A percentile compares a stretch with the other conserved stretches of the same genome.
phyloP scores from a whole-genome alignment of 768 basidiomycete genomes.

The Boletus rubropictus region DNA sequence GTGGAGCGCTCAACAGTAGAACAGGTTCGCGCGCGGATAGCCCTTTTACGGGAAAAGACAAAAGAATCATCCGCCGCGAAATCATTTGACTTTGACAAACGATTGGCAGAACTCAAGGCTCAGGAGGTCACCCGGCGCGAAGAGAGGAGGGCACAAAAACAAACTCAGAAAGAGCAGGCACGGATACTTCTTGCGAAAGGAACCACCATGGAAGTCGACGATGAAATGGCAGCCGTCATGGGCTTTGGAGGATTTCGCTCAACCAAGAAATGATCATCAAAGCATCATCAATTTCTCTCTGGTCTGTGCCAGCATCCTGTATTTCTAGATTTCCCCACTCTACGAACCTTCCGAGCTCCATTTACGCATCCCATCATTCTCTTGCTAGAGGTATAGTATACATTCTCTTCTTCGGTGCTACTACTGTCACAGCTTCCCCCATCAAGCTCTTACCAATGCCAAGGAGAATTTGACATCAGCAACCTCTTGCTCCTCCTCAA shows the following conservation, averaged over 20 bases:
- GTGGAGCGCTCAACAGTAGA: constrained; percentile 85
- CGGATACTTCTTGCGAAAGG: constrained; percentile 60
- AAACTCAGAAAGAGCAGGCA: constrained; percentile 68
- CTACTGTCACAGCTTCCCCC: not conserved
- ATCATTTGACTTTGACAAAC: constrained; percentile 90
- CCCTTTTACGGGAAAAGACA: constrained; percentile 79
- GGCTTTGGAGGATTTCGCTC: constrained; percentile 89
- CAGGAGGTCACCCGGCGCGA: constrained; percentile 63
- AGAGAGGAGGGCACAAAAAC: constrained; percentile 74
- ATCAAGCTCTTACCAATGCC: constrained; percentile 47
- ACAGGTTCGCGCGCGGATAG: constrained; percentile 90
- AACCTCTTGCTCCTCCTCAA: constrained; percentile 86
- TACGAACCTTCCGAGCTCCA: not conserved
- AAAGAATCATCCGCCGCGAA: constrained; percentile 78
- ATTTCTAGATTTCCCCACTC: constrained; percentile 6
- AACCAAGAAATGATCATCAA: constrained; percentile 61
- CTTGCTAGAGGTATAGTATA: constrained; percentile 22
- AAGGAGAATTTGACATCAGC: constrained; percentile 73
- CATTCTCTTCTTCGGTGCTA: not conserved
- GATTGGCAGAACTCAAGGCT: constrained; percentile 74
- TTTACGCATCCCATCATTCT: not conserved
- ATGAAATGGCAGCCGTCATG: constrained; percentile 78
- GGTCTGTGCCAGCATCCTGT: constrained; percentile 15
- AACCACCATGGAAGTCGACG: constrained; percentile 41
- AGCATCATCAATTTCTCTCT: not conserved